Conservation (phyloP, 257 asterid genomes). For the Paulownia fortunei region DNA sequence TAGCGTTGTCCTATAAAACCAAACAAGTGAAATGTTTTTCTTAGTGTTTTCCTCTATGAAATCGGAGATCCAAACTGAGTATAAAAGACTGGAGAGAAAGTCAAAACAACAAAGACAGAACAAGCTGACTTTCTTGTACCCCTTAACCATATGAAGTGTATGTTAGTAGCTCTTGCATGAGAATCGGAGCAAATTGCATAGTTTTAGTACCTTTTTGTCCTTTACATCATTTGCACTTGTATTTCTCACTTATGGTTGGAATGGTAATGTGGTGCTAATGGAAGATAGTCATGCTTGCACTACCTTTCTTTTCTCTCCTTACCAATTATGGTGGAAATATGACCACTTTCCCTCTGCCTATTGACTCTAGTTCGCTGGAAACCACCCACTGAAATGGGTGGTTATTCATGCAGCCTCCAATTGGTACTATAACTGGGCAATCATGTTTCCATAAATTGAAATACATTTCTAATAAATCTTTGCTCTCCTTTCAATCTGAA, state of each 20-base stretch:
- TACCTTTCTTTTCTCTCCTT: not conserved
- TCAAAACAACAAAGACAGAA: not conserved
- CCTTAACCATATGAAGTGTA: not conserved
- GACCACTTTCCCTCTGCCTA: not conserved
- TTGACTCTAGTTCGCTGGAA: not conserved
- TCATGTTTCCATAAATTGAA: not conserved
- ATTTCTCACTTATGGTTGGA: not conserved
- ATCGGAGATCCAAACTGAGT: not conserved
- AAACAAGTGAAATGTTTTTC: not conserved
- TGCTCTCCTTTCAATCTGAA: not conserved
- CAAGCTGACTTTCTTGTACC: not conserved
- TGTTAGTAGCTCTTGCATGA: not conserved
- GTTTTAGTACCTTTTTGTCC: not conserved
- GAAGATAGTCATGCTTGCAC: not conserved
- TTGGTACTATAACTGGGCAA: not conserved
- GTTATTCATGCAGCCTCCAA: not conserved
- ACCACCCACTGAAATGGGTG: not conserved
- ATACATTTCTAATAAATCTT: not conserved
- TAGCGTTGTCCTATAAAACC: not conserved
- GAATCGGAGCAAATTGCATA: not conserved
- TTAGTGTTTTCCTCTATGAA: not conserved
- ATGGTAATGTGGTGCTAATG: not conserved
- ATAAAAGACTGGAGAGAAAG: not conserved
- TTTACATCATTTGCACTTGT: not conserved
- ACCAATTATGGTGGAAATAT: not conserved